Evolutionary conservation across 2,329 filamentous ascomycete genomes (phyloP), one percentile per base, ranked within the genome.

Genomic region (Pseudopithomyces maydicus): DNA sequence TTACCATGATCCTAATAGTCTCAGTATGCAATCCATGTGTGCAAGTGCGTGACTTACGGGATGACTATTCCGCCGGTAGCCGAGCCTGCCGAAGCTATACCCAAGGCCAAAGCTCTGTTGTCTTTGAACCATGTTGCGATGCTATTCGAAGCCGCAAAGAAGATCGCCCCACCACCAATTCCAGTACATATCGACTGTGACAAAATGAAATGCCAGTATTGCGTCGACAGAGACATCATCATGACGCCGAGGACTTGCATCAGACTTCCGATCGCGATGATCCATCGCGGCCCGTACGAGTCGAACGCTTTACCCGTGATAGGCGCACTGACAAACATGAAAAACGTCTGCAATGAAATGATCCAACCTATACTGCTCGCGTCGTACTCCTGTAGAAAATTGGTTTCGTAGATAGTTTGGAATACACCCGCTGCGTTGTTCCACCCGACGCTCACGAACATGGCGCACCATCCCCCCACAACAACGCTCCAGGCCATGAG

Each of bases 391-490:
- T 15, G 35, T 7, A 50, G 47, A 8, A 29, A 19, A 20, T 39
- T n/a, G 14, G 22, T 50, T 17, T 50, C 20, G 46, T 49, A 50
- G 14, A 39, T 29, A 14, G 33, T 41, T 50, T 50, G 35, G 22
- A 50, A 50, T 6, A 50, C 47, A 8, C 47, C 47, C 2, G 35
- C 35, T 2, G 35, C 23, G 15, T 50, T 50, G 15, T 39, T 50
- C 47, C 47, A 50, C 0, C 47, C 35, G 8, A 50, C 33, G 33
- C 35, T 50, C 20, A 41, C 35, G 22, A 50, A 50, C 20, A 41
- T 39, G 35, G 35, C 47, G 35, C 33, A 50, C 47, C 47, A 50
- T 17, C 47, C 47, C 15, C 35, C 47, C 3, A 50, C 20, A 22
- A 50, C 47, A n/a, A 41, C 33, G 20, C 33, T 39, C 47, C 47